Evolutionary conservation across 1,139 yeast species (phyloP).

Genomic region (Yamadazyma aaseri): DNA sequence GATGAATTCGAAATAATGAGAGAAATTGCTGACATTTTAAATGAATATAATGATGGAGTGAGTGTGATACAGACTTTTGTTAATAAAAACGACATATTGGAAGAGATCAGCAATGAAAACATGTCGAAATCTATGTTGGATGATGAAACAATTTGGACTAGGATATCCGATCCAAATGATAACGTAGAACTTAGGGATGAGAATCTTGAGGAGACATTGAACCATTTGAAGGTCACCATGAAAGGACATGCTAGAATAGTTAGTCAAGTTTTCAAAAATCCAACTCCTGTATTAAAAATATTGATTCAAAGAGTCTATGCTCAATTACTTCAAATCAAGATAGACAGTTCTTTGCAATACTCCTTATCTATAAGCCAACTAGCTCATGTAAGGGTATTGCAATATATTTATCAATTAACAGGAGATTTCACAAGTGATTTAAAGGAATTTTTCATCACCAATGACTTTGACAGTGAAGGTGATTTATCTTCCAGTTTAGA

Average conservation of each 20-base stretch:
- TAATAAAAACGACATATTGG: slow-evolving; percentile 73
- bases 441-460: slow-evolving; percentile 54
- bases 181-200: slow-evolving; percentile 31
- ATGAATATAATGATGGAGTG: slow-evolving; percentile 82
- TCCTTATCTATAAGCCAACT: slow-evolving; percentile 66
- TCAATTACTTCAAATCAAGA: slow-evolving; percentile 68
- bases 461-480: slow-evolving; percentile 43
- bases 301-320: slow-evolving; percentile 79
- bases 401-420: slow-evolving; percentile 59
- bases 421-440: slow-evolving; percentile 66
- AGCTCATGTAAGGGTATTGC: slow-evolving; percentile 77
- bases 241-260: slow-evolving; percentile 74
- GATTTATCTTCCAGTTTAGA: slow-evolving; percentile 62
- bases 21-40: slow-evolving; percentile 74
- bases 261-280: slow-evolving; percentile 67
- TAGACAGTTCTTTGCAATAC: slow-evolving; percentile 59
- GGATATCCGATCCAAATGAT: slow-evolving; percentile 37
- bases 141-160: slow-evolving; percentile 38
- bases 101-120: slow-evolving; percentile 30
- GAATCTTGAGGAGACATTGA: slow-evolving; percentile 33
- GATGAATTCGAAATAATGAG: slow-evolving; percentile 63
- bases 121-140: slow-evolving; percentile 38
- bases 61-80: slow-evolving; percentile 83
- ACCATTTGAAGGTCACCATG: slow-evolving; percentile 43
- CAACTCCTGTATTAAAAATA: slow-evolving; percentile 62